These are phyloP conservation scores for Trichosanthes cucumerina DNA, from an alignment of 306 rosid species.

Conservation along the genomic window DNA sequence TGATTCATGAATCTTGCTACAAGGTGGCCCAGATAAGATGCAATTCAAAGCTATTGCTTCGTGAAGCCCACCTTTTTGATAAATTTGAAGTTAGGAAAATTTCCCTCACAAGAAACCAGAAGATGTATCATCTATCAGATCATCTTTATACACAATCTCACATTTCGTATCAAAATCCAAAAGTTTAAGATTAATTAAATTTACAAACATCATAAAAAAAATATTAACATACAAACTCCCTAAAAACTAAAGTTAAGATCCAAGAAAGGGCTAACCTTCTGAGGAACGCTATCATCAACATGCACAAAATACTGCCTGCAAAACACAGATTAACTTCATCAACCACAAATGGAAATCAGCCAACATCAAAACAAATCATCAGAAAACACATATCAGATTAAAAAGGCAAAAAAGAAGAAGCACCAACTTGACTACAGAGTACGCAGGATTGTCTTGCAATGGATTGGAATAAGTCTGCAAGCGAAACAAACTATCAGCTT, in stretches of 20 bases:
- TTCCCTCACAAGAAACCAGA: neutral
- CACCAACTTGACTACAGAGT: conserved; percentile 82
- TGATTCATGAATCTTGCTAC: neutral
- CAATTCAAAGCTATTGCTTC: neutral
- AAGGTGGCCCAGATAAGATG: neutral
- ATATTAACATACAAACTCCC: neutral
- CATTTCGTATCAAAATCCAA: neutral
- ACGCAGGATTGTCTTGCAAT: conserved; percentile 83
- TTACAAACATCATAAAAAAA: neutral
- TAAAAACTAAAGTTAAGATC: neutral
- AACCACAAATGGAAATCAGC: neutral
- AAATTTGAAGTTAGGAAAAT: neutral
- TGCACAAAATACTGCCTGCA: conserved; percentile 91
- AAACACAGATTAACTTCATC: conserved; percentile 6
- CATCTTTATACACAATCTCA: neutral
- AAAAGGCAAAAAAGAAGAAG: neutral
- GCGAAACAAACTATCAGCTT: conserved; percentile 2
- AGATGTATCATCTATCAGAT: neutral
- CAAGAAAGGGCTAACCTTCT: conserved; percentile 37
- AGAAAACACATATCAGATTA: neutral
- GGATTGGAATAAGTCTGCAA: conserved; percentile 77
- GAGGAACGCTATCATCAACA: conserved; percentile 73
- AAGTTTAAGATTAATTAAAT: neutral
- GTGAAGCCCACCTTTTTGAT: neutral
- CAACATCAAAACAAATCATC: neutral